A percentile compares a stretch with the other conserved stretches of the same genome.
These are phyloP conservation scores for Coniferiporia weirii DNA, from an alignment of 1,284 basidiomycete species.

Conservation along the genomic window DNA sequence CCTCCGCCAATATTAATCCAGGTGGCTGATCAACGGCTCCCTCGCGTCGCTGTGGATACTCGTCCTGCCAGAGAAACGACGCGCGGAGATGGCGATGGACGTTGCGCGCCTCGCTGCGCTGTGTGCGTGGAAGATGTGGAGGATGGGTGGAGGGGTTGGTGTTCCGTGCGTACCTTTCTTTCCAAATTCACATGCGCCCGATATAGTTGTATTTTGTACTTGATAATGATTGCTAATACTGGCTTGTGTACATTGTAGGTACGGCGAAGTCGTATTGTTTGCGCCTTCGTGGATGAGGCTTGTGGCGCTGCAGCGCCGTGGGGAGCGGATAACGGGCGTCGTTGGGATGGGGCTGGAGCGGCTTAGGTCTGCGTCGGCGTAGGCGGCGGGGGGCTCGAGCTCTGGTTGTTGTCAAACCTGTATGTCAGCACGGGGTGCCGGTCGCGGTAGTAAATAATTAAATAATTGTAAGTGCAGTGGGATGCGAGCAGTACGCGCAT, in stretches of 20 bases:
- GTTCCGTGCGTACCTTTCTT: constrained; percentile 13
- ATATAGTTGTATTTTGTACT: too few relatives aligned
- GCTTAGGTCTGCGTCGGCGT: background rate
- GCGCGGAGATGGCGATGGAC: constrained; percentile 18
- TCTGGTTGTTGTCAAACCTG: too few relatives aligned
- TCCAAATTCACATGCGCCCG: too few relatives aligned
- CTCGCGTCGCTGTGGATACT: constrained; percentile 18
- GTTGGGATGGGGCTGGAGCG: constrained; percentile 4
- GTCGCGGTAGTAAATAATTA: too few relatives aligned
- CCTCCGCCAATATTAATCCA: constrained; percentile 5
- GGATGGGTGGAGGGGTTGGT: constrained; percentile 2
- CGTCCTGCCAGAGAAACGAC: constrained; percentile 11
- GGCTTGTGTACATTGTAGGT: constrained; percentile 4
- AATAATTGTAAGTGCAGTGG: too few relatives aligned
- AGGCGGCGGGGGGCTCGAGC: too few relatives aligned
- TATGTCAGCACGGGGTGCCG: too few relatives aligned
- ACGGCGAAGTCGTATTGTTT: constrained; percentile 15
- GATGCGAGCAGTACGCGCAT: too few relatives aligned
- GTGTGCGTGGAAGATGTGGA: constrained; percentile 13
- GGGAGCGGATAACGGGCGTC: constrained; percentile 9
- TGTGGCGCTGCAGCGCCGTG: background rate
- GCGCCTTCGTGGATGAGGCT: constrained; percentile 15
- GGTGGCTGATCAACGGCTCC: constrained; percentile 18
- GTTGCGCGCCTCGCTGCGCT: constrained; percentile 17
- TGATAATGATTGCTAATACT: background rate